Base-by-base conservation (phyloP, 768 basidiomycete species). In the Psilocybe subaeruginosa region DNA sequence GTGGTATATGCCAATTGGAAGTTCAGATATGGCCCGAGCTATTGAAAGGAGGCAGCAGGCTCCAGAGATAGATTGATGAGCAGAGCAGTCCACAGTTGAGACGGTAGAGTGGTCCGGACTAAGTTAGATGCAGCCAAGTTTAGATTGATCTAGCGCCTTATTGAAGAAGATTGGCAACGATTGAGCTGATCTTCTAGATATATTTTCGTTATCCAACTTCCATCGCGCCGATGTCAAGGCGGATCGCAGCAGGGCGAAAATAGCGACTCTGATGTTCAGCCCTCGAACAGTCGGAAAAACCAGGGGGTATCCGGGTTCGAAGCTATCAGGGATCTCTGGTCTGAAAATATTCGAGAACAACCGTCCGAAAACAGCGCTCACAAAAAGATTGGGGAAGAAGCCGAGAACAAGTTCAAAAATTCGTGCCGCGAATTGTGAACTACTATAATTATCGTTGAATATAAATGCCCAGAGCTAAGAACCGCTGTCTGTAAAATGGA, bases 121-220 rank as follows among this genome's bases (percentile, higher is more conserved):
- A 59, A 58, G 55, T 51, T 61, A 48, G 51, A 37, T 46, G 46
- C 27, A 19, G 48, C 27, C 12, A 29, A 23, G 56, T 29, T 35
- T 43, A 9, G 51, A 49, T 55, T 54, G 49, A 43, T n/a, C 41
- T 54, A 60, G 60, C 41, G 37, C 61, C 54, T 58, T 59, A 54
- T 62, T 46, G 59, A 58, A 61, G 47, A 51, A 37, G 27, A 23
- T 35, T 27, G 23, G 49, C 47, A 51, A 56, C 59, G 63, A 64
- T 67, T 51, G 53, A 45, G 16, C 27, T 56, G 66, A 63, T 67
- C 54, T 60, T 67, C 61, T 54, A 29, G 35, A 57, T 64, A 54
- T 23, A 61, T 41, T 3, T 37, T 30, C 27, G 49, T 56, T 59
- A 61, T 58, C 62, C 47, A 56, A 45, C 56, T 17, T 65, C 43